These are phyloP conservation scores for Amaranthus tricolor DNA, from an alignment of 179 eudicot genomes.

Conservation along the genomic window DNA sequence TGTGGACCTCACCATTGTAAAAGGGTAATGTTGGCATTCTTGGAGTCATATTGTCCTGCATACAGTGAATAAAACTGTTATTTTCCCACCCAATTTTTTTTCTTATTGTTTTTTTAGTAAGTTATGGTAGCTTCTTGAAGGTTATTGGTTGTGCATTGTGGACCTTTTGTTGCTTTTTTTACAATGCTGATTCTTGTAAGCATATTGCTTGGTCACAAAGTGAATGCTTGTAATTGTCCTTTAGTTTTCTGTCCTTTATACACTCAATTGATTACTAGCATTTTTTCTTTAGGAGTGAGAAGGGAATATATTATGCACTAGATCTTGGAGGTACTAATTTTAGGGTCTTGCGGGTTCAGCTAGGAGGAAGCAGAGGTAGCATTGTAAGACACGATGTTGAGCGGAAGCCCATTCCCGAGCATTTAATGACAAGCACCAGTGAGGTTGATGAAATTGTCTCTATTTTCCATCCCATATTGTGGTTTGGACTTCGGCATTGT, in stretches of 20 bases:
- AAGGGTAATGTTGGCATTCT: constrained; percentile 31
- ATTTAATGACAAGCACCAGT: constrained; percentile 74
- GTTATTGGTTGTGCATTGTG: constrained; percentile 19
- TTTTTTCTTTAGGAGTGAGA: constrained; percentile 62
- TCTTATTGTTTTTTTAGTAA: constrained; percentile 18
- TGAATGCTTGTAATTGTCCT: constrained; percentile 5
- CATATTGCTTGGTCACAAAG: constrained; percentile 9
- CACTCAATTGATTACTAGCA: constrained; percentile 16
- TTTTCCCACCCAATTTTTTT: constrained; percentile 21
- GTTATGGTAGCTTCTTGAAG: constrained; percentile 6
- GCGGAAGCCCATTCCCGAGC: constrained; percentile 62
- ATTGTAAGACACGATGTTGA: constrained; percentile 50
- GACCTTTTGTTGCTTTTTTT: neutral
- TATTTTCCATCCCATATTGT: neutral
- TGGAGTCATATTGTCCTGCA: constrained; percentile 20
- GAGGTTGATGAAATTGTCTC: constrained; percentile 46
- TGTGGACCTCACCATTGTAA: constrained; percentile 31
- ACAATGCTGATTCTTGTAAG: constrained; percentile 15
- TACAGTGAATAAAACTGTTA: constrained; percentile 27
- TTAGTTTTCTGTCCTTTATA: constrained; percentile 11
- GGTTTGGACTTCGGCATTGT: neutral
- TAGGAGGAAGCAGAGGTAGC: constrained; percentile 57
- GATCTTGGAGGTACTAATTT: constrained; percentile 91
- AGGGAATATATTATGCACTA: constrained; percentile 81
- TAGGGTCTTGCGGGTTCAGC: constrained; percentile 77